Evolutionary conservation across 2,329 filamentous ascomycete genomes (phyloP), one percentile per base, ranked within the genome.

Genomic region (Dactylonectria macrodidyma): DNA sequence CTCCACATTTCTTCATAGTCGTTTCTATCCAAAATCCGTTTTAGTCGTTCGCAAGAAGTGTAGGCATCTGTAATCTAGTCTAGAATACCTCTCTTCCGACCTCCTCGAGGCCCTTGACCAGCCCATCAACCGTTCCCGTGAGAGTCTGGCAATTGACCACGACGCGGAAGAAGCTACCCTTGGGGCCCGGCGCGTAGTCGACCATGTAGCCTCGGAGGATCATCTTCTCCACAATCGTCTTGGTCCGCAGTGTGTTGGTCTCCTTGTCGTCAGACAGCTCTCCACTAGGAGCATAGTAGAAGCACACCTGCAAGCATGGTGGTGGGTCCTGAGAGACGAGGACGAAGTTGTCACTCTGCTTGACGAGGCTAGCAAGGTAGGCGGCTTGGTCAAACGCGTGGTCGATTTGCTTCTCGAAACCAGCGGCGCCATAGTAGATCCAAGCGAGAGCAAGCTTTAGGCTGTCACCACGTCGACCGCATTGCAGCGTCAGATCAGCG

Each of bases 291-390:
- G 91, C 90, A 76, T 93, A 95, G 80, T 97, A 97, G 80, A 98
- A 98, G 84, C 95, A 98, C 24, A 98, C 93, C 82, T 98, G 96
- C 78, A 97, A 84, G 81, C 95, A 98, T 0, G 94, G 93, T 54
- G 95, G 91, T 30, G 94, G 93, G 74, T 93, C 91, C 63, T 89
- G 86, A 11, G 90, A 93, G 3, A 97, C 89, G 16, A 97, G 85
- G 19, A 88, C 83, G 73, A 98, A 92, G 73, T 93, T 84, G 0
- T 82, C 78, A 48, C 86, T 85, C 14, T 82, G 54, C 5, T 84
- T 80, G 2, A 98, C 78, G 1, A 91, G 80, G 0, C 77, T 78
- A 1, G 92, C 89, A n/a, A 98, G 85, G 73, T 93, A 87, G 4
- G 86, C 84, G 0, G 95, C 95, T 67, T 90, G 87, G 10, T 85